phyloP scores from a whole-genome alignment of 1,284 basidiomycete species.

The Ceratobasidium theobromae region DNA sequence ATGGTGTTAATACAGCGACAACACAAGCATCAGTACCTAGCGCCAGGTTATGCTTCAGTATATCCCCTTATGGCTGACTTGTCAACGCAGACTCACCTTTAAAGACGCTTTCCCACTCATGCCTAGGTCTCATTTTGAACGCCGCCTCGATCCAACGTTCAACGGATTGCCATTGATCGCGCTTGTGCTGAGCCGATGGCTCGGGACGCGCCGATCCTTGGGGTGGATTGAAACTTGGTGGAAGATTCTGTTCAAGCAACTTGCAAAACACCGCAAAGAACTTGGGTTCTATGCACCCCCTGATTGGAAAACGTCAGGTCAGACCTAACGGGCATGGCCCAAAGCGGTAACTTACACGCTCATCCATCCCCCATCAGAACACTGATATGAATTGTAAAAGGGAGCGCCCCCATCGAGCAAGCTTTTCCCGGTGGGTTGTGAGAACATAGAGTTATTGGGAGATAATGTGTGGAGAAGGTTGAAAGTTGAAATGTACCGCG shows the following conservation, averaged over 20 bases:
- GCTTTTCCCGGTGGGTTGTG: conserved; percentile 58
- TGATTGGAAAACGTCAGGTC: neutral
- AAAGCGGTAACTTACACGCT: conserved; percentile 49
- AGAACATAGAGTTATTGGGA: conserved; percentile 44
- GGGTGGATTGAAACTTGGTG: conserved; percentile 41
- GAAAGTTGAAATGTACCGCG: conserved; percentile 73
- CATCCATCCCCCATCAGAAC: conserved; percentile 72
- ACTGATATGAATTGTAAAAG: conserved; percentile 74
- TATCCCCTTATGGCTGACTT: neutral
- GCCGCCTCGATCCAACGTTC: conserved; percentile 60
- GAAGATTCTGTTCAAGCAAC: conserved; percentile 56
- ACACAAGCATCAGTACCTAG: conserved; percentile 74
- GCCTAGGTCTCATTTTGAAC: conserved; percentile 61
- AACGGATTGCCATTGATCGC: conserved; percentile 61
- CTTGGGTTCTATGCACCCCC: conserved; percentile 67
- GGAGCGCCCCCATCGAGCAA: conserved; percentile 77
- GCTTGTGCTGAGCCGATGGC: conserved; percentile 53
- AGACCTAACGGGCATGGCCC: neutral
- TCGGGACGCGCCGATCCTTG: conserved; percentile 56
- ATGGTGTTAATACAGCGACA: conserved; percentile 68
- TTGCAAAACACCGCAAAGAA: conserved; percentile 66
- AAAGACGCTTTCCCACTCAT: conserved; percentile 71
- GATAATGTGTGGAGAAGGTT: conserved; percentile 57
- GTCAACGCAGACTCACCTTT: conserved; percentile 49
- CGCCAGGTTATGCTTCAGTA: neutral